These are phyloP conservation scores for Hypoxylon fragiforme DNA, from an alignment of 495 filamentous ascomycete species.

Conservation along the genomic window DNA sequence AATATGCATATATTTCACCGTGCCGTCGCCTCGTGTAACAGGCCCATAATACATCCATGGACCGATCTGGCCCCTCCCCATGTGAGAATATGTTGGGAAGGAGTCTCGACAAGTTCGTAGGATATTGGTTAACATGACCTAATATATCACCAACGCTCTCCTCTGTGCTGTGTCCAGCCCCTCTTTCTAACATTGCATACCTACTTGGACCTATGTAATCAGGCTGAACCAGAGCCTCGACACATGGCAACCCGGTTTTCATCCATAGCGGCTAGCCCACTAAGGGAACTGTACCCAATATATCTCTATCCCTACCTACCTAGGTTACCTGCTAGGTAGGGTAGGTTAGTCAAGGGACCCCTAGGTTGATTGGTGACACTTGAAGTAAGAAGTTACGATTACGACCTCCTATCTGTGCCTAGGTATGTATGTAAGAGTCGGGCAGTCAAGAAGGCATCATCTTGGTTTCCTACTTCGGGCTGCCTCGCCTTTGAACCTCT, in stretches of 20 bases:
- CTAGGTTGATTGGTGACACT: slow-evolving; percentile 23
- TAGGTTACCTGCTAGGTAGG: too few relatives aligned
- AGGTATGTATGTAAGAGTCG: slow-evolving; percentile 5
- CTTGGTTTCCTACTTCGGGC: slow-evolving; percentile 1
- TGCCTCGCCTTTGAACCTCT: slow-evolving; percentile 1
- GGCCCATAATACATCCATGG: slow-evolving; percentile 4
- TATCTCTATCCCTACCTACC: slow-evolving; percentile 15
- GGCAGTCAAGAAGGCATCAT: neutral
- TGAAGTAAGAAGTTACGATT: too few relatives aligned
- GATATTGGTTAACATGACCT: neutral
- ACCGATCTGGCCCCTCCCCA: slow-evolving; percentile 2
- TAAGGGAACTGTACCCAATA: slow-evolving; percentile 15
- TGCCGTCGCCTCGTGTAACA: neutral
- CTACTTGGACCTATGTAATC: slow-evolving; percentile 9
- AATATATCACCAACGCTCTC: too few relatives aligned
- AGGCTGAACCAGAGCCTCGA: slow-evolving; percentile 32
- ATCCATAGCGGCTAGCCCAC: slow-evolving; percentile 11
- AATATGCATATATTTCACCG: neutral
- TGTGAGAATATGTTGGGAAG: slow-evolving; percentile 1
- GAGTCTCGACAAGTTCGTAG: slow-evolving; percentile 1
- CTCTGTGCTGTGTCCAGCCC: too few relatives aligned
- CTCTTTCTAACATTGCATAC: slow-evolving; percentile 2
- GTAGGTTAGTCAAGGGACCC: too few relatives aligned
- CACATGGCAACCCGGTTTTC: slow-evolving; percentile 24
- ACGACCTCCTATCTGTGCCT: too few relatives aligned